Base-by-base conservation (phyloP, 2,329 filamentous ascomycete genomes). In the Calonectria honghensis region DNA sequence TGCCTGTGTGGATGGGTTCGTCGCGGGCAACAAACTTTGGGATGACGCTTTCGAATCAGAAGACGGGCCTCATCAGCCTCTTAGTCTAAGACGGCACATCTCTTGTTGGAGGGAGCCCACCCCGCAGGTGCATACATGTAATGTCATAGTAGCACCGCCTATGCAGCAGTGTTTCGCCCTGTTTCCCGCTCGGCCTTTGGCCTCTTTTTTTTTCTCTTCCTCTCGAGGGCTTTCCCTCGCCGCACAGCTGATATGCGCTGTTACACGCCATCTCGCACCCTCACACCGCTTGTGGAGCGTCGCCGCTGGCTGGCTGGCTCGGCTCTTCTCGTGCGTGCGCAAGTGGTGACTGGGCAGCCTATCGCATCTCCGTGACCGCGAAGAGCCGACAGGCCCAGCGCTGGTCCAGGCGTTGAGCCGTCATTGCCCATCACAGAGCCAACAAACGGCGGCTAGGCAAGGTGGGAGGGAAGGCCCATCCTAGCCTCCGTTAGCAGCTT, bases 231-330 rank as follows among this genome's bases (percentile, higher is more conserved):
- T 35, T 35, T 35, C 32, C 32, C 31, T 51, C 29, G 13, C 27
- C n/a, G 63, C 35, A 52, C 57, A 64, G 32, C 31, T 24, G 52
- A 35, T 54, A 72, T 72, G 70, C 70, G 70, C 54, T 73, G 70
- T 73, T 68, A 68, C 70, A 71, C 59, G 65, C 70, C 70, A 68
- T 73, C 18, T 73, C 18, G 45, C 24, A n/a, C 41, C 45, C 66
- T 51, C 72, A 65, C 72, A 73, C 72, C 72, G 72, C 72, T 70
- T 70, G 61, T 72, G 70, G 59, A 59, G 45, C 24, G 24, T 29
- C 48, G 32, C 18, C 41, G 31, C 39, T 29, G 45, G 37, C 35
- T 20, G 48, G 37, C 39, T 45, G 41, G 41, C 61, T 48, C 37
- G 35, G 45, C 24, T 48, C 41, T 32, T 70, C 50, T 45, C 41